Evolutionary conservation across 1,284 basidiomycete species (phyloP), one percentile per base, ranked within the genome.

Genomic region (Heterobasidion occidentale): DNA sequence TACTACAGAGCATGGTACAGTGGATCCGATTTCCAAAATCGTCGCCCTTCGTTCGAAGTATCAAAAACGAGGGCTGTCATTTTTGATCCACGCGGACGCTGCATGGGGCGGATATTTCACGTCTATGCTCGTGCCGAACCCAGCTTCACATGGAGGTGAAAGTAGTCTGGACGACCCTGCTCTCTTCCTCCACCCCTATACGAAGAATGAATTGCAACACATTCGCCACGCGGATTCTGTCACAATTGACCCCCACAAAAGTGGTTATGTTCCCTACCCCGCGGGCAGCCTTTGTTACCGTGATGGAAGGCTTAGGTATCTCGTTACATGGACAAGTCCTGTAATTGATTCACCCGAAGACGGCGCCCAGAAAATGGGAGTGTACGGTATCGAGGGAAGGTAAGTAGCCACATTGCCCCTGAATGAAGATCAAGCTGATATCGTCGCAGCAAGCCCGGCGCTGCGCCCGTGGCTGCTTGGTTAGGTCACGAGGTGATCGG

Each of bases 61-160:
- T 52, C 63, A 67, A 50, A 59, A 58, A 42, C 63, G 65, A 36
- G 75, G 75, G 7, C 62, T 77, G 14, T 68, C 64, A 2, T 77
- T 77, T 60, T 54, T 74, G n/a, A 58, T 78, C 9, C 75, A 77
- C 56, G 73, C 68, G 7, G 76, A 76, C 57, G 74, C 68, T 7
- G 75, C 76, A 3, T 77, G 76, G 77, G 77, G 77, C 20, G 72
- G 71, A 5, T 78, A 78, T 60, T 79, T 77, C 59, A 65, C 71
- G 2, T 66, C 69, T 2, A 74, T 71, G 65, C 62, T 74, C 27
- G 44, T 58, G 2, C 57, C 61, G 11, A 56, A 57, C 34, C 56
- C 57, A 1, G 20, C 17, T 34, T 36, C 45, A n/a, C 55, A 46
- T 56, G 27, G 27, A 5, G 27, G 27, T 27, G 27, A 27, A 27